These are phyloP conservation scores for Vickermania spadyakhi DNA, from an alignment of 208 protist species.

Conservation along the genomic window DNA sequence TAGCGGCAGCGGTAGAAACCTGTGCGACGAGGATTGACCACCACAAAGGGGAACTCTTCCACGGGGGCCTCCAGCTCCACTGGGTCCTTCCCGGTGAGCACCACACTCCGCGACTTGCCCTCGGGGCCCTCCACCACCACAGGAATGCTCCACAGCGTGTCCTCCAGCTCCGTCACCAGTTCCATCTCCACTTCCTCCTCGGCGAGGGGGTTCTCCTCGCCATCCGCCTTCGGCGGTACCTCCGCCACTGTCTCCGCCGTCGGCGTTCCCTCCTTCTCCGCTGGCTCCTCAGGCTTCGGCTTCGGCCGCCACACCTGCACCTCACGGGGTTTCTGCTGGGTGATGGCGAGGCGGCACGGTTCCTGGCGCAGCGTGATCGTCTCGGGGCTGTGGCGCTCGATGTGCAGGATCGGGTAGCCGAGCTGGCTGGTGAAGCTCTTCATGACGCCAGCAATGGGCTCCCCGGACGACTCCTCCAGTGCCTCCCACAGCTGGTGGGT, in stretches of 20 bases:
- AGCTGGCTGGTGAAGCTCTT: slow-evolving; percentile 87
- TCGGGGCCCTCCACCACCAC: slow-evolving; percentile 42
- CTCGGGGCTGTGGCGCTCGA: slow-evolving; percentile 16
- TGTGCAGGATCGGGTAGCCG: slow-evolving; percentile 90
- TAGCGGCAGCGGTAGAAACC: slow-evolving; percentile 86
- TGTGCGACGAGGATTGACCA: slow-evolving; percentile 54
- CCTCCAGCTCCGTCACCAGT: slow-evolving; percentile 3
- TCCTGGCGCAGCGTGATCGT: slow-evolving; percentile 47
- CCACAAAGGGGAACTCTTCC: slow-evolving; percentile 30
- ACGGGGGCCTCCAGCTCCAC: slow-evolving; percentile 35
- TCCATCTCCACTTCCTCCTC: neutral
- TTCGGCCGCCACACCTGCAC: neutral
- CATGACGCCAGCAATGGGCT: slow-evolving; percentile 84
- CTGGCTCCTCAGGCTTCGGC: neutral
- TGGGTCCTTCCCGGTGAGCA: slow-evolving; percentile 34
- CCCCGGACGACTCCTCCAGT: slow-evolving; percentile 71
- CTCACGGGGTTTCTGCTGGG: neutral
- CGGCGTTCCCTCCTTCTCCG: neutral
- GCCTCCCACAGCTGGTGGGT: slow-evolving; percentile 94
- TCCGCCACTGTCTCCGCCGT: neutral
- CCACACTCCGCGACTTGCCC: slow-evolving; percentile 16
- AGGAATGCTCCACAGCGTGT: slow-evolving; percentile 54
- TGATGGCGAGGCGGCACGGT: slow-evolving; percentile 48
- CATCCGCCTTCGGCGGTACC: neutral
- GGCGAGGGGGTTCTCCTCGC: slow-evolving; percentile 7